A percentile compares a stretch with the other conserved stretches of the same genome.
Evolutionary conservation across 306 rosid genomes (phyloP).

Genomic region (Heteromeles arbutifolia): DNA sequence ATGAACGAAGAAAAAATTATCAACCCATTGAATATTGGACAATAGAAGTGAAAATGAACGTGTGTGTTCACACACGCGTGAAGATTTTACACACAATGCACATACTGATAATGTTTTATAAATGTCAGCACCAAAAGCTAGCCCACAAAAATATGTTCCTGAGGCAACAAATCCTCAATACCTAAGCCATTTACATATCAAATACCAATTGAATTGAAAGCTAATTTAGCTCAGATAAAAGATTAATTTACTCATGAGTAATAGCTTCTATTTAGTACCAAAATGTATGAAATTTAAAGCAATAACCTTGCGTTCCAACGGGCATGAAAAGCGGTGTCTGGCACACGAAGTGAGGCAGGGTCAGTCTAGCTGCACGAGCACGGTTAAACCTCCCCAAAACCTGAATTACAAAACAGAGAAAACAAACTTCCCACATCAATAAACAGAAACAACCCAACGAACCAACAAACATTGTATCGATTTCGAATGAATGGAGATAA

Average conservation of each 20-base stretch:
- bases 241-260: neutral
- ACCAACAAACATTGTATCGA: neutral
- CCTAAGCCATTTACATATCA: neutral
- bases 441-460: neutral
- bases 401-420: constrained; percentile 20
- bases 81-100: neutral
- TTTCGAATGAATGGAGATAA: neutral
- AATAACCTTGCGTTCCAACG: constrained; percentile 89
- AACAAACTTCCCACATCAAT: neutral
- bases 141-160: neutral
- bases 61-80: neutral
- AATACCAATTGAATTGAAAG: neutral
- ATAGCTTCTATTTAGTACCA: neutral
- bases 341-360: constrained; percentile 71
- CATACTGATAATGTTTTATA: neutral
- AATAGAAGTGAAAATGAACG: neutral
- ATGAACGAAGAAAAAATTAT: neutral
- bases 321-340: constrained; percentile 98
- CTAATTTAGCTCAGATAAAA: neutral
- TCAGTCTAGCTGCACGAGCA: constrained; percentile 79
- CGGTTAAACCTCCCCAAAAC: constrained; percentile 84
- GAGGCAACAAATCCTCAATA: neutral
- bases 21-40: neutral
- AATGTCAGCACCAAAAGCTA: neutral
- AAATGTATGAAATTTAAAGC: constrained; percentile 1